Evolutionary conservation across 345 rosid genomes (phyloP), one percentile per base, ranked within the genome.

Genomic region (Psidium friedrichsthalianum): DNA sequence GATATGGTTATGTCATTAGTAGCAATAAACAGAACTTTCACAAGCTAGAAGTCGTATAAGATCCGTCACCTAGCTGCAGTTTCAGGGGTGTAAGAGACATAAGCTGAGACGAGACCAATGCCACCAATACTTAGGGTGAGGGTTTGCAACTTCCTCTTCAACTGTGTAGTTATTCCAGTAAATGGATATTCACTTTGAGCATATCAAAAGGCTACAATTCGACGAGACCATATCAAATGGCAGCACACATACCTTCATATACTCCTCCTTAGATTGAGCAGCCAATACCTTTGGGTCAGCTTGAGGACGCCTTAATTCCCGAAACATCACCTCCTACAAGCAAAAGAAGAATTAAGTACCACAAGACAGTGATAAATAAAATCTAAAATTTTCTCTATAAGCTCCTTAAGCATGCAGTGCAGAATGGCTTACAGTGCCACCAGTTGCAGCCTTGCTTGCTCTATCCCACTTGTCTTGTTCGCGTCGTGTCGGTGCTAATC

Each of bases 401-500:
- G 13, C 47, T 69, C 78, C 24, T 22, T 9, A 2, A 11, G 78
- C 78, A 69, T 36, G 78, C 47, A 69, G 78, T 11, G 47, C 47
- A 36, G 78, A 69, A 69, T 36, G 78, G 91, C 94, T 89, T 91
- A 95, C 98, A 88, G 92, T 93, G 86, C 99, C 94, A 40, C 93
- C 93, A 83, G 95, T 94, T 83, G 98, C 86, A 85, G 97, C 98
- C 90, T 93, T 94, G 29, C 92, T 86, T 27, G 98, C 98, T 95
- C 85, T 93, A 86, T 94, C 98, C 99, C 99, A 97, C 89, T 95
- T 97, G n/a, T 93, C 96, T 88, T 94, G 96, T 89, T 95, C 96
- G 1, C 93, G 94, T 24, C 94, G 93, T 24, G 98, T 95, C 56
- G 99, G 95, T n/a, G 88, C 94, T 58, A 90, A 84, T 85, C 88